Conservation (phyloP, 1,139 yeast genomes). For the Candida dubliniensis region DNA sequence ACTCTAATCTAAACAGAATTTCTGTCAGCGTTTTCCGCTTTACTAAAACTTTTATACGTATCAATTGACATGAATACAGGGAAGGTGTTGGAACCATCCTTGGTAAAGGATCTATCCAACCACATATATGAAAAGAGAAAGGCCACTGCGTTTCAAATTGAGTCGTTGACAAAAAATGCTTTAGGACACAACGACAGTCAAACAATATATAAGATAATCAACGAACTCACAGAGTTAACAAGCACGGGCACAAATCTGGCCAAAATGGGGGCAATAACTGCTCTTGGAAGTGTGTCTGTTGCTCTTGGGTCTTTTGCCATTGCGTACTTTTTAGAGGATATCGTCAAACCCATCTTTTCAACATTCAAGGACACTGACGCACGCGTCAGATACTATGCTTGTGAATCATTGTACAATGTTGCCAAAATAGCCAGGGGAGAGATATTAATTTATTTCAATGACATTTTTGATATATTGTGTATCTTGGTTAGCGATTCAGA, state of each 20-base stretch:
- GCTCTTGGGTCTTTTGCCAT: constrained; percentile 51
- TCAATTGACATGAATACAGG: constrained; percentile 5
- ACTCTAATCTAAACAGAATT: no score
- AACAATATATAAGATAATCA: constrained; percentile 55
- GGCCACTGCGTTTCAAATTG: constrained; percentile 90
- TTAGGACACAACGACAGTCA: constrained; percentile 66
- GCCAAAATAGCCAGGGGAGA: constrained; percentile 98
- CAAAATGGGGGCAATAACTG: constrained; percentile 53
- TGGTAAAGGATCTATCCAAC: constrained; percentile 82
- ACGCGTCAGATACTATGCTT: constrained; percentile 92
- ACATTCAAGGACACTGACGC: constrained; percentile 98
- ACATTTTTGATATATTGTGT: constrained; percentile 89
- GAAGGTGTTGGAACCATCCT: constrained; percentile 60
- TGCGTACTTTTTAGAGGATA: constrained; percentile 72
- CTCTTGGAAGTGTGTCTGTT: constrained; percentile 50
- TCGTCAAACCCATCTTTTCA: constrained; percentile 89
- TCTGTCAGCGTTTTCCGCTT: no score
- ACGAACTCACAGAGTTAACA: constrained; percentile 45
- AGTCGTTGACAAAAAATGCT: constrained; percentile 72
- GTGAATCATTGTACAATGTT: constrained; percentile 93
- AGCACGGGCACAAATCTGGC: constrained; percentile 44
- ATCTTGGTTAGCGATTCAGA: constrained; percentile 90
- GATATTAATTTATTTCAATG: constrained; percentile 85
- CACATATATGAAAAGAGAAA: constrained; percentile 92
- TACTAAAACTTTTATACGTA: no score